phyloP scores from a whole-genome alignment of 2,329 filamentous ascomycete genomes.

The Beauveria sp. region DNA sequence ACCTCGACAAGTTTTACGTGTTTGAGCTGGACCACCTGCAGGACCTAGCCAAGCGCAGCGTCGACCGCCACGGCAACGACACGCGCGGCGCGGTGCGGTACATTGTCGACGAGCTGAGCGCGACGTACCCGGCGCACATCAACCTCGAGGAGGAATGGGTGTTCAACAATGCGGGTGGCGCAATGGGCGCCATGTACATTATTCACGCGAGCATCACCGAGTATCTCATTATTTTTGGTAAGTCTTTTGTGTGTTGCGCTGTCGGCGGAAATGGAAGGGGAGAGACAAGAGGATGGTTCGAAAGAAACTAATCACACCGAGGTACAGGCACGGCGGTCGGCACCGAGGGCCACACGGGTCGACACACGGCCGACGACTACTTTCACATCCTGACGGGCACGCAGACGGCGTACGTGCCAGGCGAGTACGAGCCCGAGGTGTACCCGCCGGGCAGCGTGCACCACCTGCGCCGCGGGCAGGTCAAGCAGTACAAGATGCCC shows the following conservation, averaged over 20 bases:
- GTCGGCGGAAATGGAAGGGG: too few species aligned
- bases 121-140: constrained; percentile 45
- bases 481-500: constrained; percentile 81
- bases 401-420: constrained; percentile 67
- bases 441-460: constrained; percentile 65
- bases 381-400: constrained; percentile 81
- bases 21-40: constrained; percentile 64
- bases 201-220: constrained; percentile 87
- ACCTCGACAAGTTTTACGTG: constrained; percentile 63
- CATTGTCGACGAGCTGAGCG: constrained; percentile 61
- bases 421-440: constrained; percentile 58
- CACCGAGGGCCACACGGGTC: constrained; percentile 81
- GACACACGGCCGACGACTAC: constrained; percentile 90
- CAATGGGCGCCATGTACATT: constrained; percentile 88
- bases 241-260: constrained; percentile 2
- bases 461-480: constrained; percentile 61
- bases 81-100: constrained; percentile 60
- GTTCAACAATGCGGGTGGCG: constrained; percentile 86
- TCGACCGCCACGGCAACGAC: constrained; percentile 66
- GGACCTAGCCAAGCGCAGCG: constrained; percentile 57
- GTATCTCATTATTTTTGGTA: constrained; percentile 79
- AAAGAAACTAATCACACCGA: background rate
- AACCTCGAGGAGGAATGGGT: constrained; percentile 76
- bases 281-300: background rate
- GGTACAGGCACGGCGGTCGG: constrained; percentile 60